Percentiles rank a stretch among this genome's conserved stretches.
Evolutionary conservation across 2,329 filamentous ascomycete species (phyloP).

Genomic region (Cordyceps cicadae): DNA sequence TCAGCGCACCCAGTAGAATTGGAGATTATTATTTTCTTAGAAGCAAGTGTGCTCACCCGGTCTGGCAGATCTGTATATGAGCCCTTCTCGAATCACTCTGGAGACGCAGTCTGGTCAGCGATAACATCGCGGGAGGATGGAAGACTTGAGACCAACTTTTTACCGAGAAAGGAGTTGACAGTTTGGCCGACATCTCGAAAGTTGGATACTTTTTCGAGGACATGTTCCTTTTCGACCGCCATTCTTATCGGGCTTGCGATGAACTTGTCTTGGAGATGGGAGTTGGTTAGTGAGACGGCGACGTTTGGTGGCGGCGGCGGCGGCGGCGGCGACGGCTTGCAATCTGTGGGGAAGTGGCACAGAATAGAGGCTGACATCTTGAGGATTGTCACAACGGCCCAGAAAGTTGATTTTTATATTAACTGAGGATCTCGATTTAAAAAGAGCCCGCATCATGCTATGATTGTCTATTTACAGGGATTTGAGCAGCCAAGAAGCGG

Average conservation of each 20-base stretch:
- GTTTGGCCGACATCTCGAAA: slow-evolving; percentile 68
- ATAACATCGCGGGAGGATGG: neutral
- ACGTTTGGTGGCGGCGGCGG: too few species aligned
- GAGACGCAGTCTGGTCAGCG: neutral
- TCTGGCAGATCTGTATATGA: slow-evolving; percentile 61
- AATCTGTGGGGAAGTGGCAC: too few species aligned
- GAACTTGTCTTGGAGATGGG: neutral
- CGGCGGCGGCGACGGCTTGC: too few species aligned
- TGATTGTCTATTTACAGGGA: too few species aligned
- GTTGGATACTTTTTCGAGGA: slow-evolving; percentile 40
- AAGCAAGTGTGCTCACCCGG: slow-evolving; percentile 33
- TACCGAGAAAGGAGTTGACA: slow-evolving; percentile 51
- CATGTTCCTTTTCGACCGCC: slow-evolving; percentile 28
- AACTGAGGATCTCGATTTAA: too few species aligned
- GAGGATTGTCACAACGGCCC: too few species aligned
- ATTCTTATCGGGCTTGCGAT: neutral
- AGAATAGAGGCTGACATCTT: too few species aligned
- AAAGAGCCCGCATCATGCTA: too few species aligned
- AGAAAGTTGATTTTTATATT: too few species aligned
- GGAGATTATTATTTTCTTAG: neutral
- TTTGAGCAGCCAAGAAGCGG: too few species aligned
- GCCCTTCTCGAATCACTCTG: slow-evolving; percentile 44
- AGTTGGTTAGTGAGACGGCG: neutral
- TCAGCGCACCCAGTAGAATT: neutral
- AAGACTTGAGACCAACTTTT: slow-evolving; percentile 34